Evolutionary conservation across 2,329 filamentous ascomycete species (phyloP), one percentile per base, ranked within the genome.

Genomic region (Penicillium digitatum): DNA sequence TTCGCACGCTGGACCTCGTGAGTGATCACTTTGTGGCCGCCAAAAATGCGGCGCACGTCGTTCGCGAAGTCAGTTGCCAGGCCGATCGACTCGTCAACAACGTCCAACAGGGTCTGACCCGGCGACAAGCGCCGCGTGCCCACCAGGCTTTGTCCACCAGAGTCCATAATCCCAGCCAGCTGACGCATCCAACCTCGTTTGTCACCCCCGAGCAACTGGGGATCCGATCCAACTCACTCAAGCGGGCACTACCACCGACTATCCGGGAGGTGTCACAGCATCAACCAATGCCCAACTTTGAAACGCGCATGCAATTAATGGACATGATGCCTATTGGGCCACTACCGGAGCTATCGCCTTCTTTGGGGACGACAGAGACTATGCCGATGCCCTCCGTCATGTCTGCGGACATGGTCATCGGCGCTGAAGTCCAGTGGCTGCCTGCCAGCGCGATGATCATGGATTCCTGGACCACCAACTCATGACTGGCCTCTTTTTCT

Each of bases 1-100:
- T 77, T 10, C 54, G 52, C 3, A 68, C 72, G 10, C 74, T 78
- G 45, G 71, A 76, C 9, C 61, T 64, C 2, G 72, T 74, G 18
- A 71, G 70, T 0, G 65, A 58, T 20, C 66, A 67, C 39, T 74
- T 75, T 39, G 62, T 66, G 11, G 66, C 72, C 9, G 73, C 71
- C 1, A 60, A 61, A 1, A 68, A 66, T 9, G 43, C 43, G 27
- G 27, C 43, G 18, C 27, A 32, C 18, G 27, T 45, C 43, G 43
- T 45, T 14, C 43, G 43, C 18, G 27, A 45, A 22, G 43, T 45
- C 18, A 22, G 43, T 32, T 45, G 43, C 18, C 27, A 32, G 43
- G 43, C 43, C 8, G 43, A 45, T 22, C 18, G 27, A 22, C 43
- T 32, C 18, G 22, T 45, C 8, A 31, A 31, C 5, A 32, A 6